Evolutionary conservation across 805 yeast species (phyloP).

Genomic region (Wickerhamomyces sydowiorum): DNA sequence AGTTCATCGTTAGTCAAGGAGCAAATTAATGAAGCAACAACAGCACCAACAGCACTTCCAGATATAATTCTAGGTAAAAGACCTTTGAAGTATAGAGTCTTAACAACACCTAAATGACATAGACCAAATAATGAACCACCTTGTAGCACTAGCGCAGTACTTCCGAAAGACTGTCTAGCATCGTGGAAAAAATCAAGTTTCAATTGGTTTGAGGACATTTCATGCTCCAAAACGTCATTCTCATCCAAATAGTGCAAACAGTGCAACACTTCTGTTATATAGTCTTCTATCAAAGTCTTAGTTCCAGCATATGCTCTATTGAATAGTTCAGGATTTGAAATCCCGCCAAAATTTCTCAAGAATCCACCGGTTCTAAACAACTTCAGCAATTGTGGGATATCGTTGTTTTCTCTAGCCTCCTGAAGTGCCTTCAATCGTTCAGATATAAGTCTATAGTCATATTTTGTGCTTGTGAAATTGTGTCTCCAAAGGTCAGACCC

Average conservation of each 20-base stretch:
- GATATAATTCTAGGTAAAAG: conserved; percentile 80
- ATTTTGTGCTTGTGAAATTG: conserved; percentile 72
- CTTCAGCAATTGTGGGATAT: conserved; percentile 54
- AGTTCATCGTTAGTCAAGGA: conserved; percentile 65
- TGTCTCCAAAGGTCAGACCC: conserved; percentile 70
- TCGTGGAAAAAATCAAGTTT: conserved; percentile 78
- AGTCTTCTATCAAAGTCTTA: conserved; percentile 81
- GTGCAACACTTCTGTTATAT: conserved; percentile 67
- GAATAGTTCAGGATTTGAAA: conserved; percentile 72
- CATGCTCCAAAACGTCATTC: conserved; percentile 22
- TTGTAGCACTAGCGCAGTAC: conserved; percentile 84
- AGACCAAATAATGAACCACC: conserved; percentile 95
- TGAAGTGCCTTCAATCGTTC: conserved; percentile 61
- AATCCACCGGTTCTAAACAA: conserved; percentile 72
- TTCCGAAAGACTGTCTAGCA: conserved; percentile 81
- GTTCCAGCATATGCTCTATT: conserved; percentile 85
- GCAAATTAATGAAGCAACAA: conserved; percentile 83
- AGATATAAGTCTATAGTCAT: conserved; percentile 78
- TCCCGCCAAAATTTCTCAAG: conserved; percentile 87
- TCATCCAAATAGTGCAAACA: conserved; percentile 58
- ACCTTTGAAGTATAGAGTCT: conserved; percentile 69
- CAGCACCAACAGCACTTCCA: conserved; percentile 93
- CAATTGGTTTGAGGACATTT: conserved; percentile 37
- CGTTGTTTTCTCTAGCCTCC: conserved; percentile 51
- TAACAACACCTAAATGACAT: conserved; percentile 90